Evolutionary conservation across 2,329 filamentous ascomycete species (phyloP).

Genomic region (Ascocoryne sarcoides): DNA sequence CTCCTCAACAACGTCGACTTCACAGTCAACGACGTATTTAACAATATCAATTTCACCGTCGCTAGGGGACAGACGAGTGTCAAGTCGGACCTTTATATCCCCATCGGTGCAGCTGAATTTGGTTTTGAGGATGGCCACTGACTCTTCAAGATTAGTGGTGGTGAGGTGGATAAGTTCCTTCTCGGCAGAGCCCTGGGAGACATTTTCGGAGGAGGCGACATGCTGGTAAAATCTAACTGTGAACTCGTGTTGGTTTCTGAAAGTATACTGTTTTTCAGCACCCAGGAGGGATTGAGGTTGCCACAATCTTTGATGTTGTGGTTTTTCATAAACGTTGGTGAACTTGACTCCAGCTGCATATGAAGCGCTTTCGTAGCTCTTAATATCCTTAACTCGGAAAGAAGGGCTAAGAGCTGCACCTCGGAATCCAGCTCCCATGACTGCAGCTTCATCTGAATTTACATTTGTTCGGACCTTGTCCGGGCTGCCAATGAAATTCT

Average conservation of each 20-base stretch:
- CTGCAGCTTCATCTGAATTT: slow-evolving; percentile 93
- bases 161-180: slow-evolving; percentile 56
- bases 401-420: slow-evolving; percentile 86
- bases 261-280: slow-evolving; percentile 71
- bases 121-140: slow-evolving; percentile 68
- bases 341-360: slow-evolving; percentile 74
- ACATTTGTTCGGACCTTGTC: slow-evolving; percentile 88
- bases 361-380: slow-evolving; percentile 64
- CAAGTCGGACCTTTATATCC: slow-evolving; percentile 74
- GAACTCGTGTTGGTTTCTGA: slow-evolving; percentile 78
- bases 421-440: slow-evolving; percentile 92
- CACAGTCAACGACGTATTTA: slow-evolving; percentile 74
- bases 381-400: slow-evolving; percentile 97
- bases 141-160: slow-evolving; percentile 79
- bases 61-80: slow-evolving; percentile 60
- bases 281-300: slow-evolving; percentile 67
- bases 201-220: slow-evolving; percentile 39
- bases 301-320: slow-evolving; percentile 75
- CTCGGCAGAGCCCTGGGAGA: slow-evolving; percentile 39
- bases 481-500: slow-evolving; percentile 60
- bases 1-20: slow-evolving; percentile 60
- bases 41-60: slow-evolving; percentile 74
- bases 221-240: slow-evolving; percentile 72
- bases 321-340: slow-evolving; percentile 57
- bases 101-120: slow-evolving; percentile 63